A percentile compares a stretch with the other conserved stretches of the same genome.
phyloP scores from a whole-genome alignment of 306 rosid genomes.

The Luffa aegyptiaca region DNA sequence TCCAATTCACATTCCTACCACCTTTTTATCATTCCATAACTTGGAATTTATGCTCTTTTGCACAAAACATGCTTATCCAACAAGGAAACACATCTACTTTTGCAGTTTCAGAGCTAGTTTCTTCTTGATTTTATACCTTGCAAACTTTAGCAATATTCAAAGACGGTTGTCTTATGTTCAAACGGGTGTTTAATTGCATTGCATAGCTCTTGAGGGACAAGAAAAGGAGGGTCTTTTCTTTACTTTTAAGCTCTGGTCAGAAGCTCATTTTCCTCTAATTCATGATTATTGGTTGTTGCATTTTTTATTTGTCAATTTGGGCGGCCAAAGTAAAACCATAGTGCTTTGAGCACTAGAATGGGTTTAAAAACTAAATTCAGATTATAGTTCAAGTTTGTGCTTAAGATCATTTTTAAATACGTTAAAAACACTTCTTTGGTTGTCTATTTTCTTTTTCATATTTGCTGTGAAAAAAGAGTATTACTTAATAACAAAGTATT shows the following conservation, averaged over 20 bases:
- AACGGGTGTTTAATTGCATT: background rate
- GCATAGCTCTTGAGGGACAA: slow-evolving; percentile 1
- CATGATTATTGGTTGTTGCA: slow-evolving; percentile 3
- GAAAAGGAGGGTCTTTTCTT: background rate
- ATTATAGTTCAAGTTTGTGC: background rate
- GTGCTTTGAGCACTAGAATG: slow-evolving; percentile 8
- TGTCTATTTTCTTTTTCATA: background rate
- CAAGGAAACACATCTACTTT: background rate
- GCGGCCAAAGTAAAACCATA: background rate
- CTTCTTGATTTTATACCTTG: background rate
- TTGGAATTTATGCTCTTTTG: slow-evolving; percentile 5
- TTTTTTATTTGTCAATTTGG: background rate
- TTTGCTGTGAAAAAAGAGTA: background rate
- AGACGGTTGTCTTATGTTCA: background rate
- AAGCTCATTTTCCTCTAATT: slow-evolving; percentile 23
- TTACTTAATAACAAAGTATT: background rate
- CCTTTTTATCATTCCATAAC: slow-evolving; percentile 1
- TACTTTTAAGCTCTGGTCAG: background rate
- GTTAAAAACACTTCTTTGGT: background rate
- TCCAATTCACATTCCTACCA: slow-evolving; percentile 3
- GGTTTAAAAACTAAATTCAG: background rate
- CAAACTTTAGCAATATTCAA: background rate
- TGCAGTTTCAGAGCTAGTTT: background rate
- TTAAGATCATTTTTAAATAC: background rate
- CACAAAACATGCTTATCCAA: slow-evolving; percentile 4